phyloP scores from a whole-genome alignment of 345 rosid species.

The Acer negundo region DNA sequence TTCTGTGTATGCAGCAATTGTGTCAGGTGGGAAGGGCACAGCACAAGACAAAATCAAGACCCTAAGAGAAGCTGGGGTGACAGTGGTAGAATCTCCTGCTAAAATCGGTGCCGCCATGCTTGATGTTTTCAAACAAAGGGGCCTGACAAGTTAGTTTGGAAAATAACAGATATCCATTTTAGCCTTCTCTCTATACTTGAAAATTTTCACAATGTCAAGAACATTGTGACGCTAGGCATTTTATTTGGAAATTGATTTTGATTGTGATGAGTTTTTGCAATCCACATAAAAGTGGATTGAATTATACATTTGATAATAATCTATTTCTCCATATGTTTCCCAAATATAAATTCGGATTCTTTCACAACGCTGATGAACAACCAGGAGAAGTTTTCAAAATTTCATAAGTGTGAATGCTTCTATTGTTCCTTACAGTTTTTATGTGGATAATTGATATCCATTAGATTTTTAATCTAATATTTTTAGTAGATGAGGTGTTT shows the following conservation, averaged over 20 bases:
- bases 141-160: conserved; percentile 43
- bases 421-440: no score
- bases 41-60: conserved; percentile 92
- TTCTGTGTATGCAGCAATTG: conserved; percentile 61
- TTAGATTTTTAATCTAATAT: no score
- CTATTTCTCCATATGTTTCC: not conserved
- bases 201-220: not conserved
- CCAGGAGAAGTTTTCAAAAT: no score
- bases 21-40: conserved; percentile 94
- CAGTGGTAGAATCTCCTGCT: conserved; percentile 93
- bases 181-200: not conserved
- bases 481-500: no score
- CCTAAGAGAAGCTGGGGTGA: conserved; percentile 83
- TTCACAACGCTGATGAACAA: not conserved
- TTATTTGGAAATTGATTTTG: conserved; percentile 10
- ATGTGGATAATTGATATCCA: no score
- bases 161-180: not conserved
- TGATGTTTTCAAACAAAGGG: conserved; percentile 76
- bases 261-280: not conserved
- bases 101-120: conserved; percentile 82
- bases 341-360: not conserved
- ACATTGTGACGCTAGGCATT: not conserved
- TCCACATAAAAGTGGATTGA: not conserved
- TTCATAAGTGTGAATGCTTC: no score
- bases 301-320: not conserved